Conservation (phyloP, 768 basidiomycete species). For the Collybia sordida region DNA sequence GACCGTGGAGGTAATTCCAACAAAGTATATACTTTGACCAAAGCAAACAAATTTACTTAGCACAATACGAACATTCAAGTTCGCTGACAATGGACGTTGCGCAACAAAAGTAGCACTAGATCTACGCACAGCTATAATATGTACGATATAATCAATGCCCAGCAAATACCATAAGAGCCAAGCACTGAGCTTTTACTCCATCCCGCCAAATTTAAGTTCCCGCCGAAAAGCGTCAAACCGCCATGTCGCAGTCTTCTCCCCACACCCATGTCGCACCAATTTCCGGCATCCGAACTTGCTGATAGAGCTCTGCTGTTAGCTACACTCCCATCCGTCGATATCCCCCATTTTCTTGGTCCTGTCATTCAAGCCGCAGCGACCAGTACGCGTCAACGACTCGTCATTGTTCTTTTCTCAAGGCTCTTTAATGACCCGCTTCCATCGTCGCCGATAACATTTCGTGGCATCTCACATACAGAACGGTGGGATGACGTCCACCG, state of each 20-base stretch:
- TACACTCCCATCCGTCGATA: constrained; percentile 46
- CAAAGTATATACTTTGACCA: no score
- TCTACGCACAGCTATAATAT: no score
- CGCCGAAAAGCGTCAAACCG: no score
- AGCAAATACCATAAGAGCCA: no score
- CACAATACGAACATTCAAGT: no score
- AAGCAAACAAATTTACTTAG: no score
- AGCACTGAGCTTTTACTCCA: no score
- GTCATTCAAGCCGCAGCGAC: constrained; percentile 51
- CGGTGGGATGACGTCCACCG: constrained; percentile 71
- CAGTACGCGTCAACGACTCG: constrained; percentile 47
- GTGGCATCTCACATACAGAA: constrained; percentile 35
- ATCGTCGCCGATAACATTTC: constrained; percentile 13
- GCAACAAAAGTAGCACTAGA: no score
- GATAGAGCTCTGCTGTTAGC: constrained; percentile 50
- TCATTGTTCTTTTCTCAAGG: constrained; percentile 65
- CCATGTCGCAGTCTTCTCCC: constrained; percentile 6
- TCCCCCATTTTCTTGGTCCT: constrained; percentile 56
- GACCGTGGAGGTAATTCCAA: no score
- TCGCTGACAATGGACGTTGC: no score
- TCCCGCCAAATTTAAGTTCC: not conserved
- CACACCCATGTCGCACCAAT: constrained; percentile 1
- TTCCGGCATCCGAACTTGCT: constrained; percentile 21
- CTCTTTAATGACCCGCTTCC: constrained; percentile 44
- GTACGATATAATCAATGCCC: no score